phyloP scores from a whole-genome alignment of 2,329 filamentous ascomycete genomes.

The Dactylonectria macrodidyma region DNA sequence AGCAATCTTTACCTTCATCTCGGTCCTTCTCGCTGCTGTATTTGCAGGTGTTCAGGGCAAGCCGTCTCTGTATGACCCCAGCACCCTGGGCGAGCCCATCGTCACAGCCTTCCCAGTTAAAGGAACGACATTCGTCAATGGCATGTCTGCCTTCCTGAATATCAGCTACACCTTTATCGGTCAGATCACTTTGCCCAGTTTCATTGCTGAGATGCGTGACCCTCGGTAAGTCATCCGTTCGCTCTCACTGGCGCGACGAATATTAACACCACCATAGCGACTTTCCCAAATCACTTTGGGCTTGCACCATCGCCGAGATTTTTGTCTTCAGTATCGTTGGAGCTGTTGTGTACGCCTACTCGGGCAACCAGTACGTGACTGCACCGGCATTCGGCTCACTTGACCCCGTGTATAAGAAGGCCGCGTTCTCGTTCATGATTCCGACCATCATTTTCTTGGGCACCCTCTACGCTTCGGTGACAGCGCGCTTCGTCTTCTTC shows the following conservation, averaged over 20 bases:
- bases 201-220: slow-evolving; percentile 93
- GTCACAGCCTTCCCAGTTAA: slow-evolving; percentile 78
- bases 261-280: slow-evolving; percentile 68
- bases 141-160: slow-evolving; percentile 92
- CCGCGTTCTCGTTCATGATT: slow-evolving; percentile 95
- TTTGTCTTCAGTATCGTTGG: slow-evolving; percentile 90
- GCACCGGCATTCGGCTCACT: slow-evolving; percentile 90
- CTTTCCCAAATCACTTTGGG: slow-evolving; percentile 94
- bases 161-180: slow-evolving; percentile 98
- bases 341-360: slow-evolving; percentile 86
- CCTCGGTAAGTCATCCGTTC: slow-evolving; percentile 57
- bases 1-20: slow-evolving; percentile 91
- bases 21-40: slow-evolving; percentile 85
- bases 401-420: slow-evolving; percentile 85
- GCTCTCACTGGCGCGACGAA: not conserved
- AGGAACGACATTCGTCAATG: slow-evolving; percentile 84
- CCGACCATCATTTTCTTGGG: slow-evolving; percentile 94
- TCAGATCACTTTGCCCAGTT: slow-evolving; percentile 93
- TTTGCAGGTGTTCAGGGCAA: slow-evolving; percentile 84
- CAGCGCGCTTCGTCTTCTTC: slow-evolving; percentile 93
- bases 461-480: slow-evolving; percentile 91
- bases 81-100: slow-evolving; percentile 70
- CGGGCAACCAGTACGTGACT: slow-evolving; percentile 90
- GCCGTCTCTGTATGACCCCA: slow-evolving; percentile 76
- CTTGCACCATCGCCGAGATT: slow-evolving; percentile 89